Conservation (phyloP, 352 stramenopile genomes). For the Globisporangium nunn region DNA sequence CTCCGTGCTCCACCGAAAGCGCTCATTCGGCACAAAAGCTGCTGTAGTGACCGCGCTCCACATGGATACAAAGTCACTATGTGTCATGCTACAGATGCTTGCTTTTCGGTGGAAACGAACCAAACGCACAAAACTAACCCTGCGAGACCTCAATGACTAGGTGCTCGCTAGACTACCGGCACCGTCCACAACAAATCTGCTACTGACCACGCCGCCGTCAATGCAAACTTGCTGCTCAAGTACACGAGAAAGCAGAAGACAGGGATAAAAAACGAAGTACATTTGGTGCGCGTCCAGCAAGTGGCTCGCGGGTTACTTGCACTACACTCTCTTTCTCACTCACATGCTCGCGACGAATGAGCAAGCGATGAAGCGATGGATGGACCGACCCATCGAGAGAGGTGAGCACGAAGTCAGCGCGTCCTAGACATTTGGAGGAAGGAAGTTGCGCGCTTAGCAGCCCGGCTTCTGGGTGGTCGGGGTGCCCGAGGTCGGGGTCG, state of each 20-base stretch:
- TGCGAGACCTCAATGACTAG: too few species aligned
- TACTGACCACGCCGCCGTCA: neutral
- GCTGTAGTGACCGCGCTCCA: neutral
- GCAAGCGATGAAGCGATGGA: neutral
- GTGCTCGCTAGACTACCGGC: too few species aligned
- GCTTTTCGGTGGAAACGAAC: neutral
- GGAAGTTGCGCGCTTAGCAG: constrained; percentile 3
- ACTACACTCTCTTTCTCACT: neutral
- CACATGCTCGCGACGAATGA: neutral
- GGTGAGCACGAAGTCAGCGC: neutral
- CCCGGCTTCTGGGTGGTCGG: neutral
- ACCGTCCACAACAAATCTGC: too few species aligned
- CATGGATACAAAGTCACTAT: too few species aligned
- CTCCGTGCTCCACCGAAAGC: neutral
- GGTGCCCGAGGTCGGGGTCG: neutral
- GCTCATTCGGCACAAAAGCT: too few species aligned
- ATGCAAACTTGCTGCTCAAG: neutral
- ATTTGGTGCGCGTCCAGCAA: neutral
- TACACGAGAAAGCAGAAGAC: too few species aligned
- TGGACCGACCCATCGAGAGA: neutral
- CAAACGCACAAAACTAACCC: too few species aligned
- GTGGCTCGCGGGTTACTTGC: neutral
- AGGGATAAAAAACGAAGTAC: neutral
- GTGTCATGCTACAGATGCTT: neutral
- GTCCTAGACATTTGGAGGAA: neutral